Base-by-base conservation (phyloP, 306 rosid genomes). In the Rosa chinensis region DNA sequence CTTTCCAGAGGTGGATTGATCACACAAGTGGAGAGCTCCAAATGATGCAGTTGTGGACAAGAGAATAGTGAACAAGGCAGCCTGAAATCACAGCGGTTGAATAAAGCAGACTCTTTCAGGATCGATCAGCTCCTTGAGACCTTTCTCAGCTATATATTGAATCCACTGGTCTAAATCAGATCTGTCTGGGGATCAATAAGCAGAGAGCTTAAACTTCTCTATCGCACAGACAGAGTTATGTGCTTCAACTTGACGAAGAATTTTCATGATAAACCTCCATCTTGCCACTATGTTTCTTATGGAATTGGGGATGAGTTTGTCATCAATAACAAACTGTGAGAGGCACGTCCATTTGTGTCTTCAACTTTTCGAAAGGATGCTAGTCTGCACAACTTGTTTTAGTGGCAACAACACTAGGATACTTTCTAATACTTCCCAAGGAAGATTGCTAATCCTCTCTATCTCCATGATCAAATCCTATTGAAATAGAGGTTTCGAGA, bases 341-440 rank as follows among this genome's bases (percentile, higher is more conserved):
- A 83, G 59, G 77, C 74, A 17, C 43, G 77, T 79, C 86, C 83
- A 69, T 59, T 79, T 74, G 56, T 20, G 25, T 25, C 86, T 83
- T 77, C 86, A 83, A 32, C 61, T 74, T 25, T 39, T 25, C n/a
- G 82, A 82, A 70, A 82, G 68, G 40, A 78, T 42, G 35, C 85
- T 82, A 40, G 85, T 82, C 75, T 71, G 59, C 55, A 78, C 82
- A 78, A 61, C 82, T 67, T 82, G 76, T 67, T 82, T 78, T 16
- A 78, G 18, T 0, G 82, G 77, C 42, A 82, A 2, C 64, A 49
- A 71, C 40, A 67, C 25, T 0, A 82, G 82, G 59, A 82, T 78
- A 55, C 59, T 39, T 58, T 66, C 82, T 66, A 78, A 49, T 56
- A 78, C 73, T 73, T 73, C 79, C 67, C 76, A 48, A 23, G 82